phyloP scores from a whole-genome alignment of 108 stramenopile genomes.

The Cyclotella kingstonii region DNA sequence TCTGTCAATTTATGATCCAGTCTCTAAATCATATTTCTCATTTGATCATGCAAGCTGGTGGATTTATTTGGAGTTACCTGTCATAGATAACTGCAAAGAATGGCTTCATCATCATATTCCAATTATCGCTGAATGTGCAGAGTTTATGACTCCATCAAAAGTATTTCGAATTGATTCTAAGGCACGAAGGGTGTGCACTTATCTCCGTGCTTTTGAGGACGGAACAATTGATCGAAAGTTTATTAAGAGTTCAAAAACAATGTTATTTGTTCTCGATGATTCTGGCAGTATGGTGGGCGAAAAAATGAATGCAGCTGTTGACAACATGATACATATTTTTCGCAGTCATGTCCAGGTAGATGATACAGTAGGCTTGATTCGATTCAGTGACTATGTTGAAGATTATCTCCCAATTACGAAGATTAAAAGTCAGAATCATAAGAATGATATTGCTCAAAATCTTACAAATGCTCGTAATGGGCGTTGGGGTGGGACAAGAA shows the following conservation, averaged over 20 bases:
- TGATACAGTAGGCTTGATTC: slow-evolving; percentile 19
- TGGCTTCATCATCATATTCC: slow-evolving; percentile 21
- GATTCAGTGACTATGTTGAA: slow-evolving; percentile 7
- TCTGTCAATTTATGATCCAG: too few relatives aligned
- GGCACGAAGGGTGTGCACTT: slow-evolving; percentile 19
- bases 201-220: slow-evolving; percentile 26
- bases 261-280: slow-evolving; percentile 23
- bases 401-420: slow-evolving; percentile 10
- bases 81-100: not conserved
- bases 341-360: slow-evolving; percentile 20
- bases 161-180: slow-evolving; percentile 18
- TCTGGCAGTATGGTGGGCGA: slow-evolving; percentile 27
- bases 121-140: slow-evolving; percentile 7
- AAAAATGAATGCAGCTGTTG: slow-evolving; percentile 22
- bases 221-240: slow-evolving; percentile 31
- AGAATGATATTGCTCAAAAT: not conserved
- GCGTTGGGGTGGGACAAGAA: slow-evolving; percentile 13
- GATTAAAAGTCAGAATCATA: slow-evolving; percentile 1
- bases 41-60: too few relatives aligned
- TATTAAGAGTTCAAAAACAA: slow-evolving; percentile 2
- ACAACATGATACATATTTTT: slow-evolving; percentile 21
- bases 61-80: too few relatives aligned
- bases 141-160: slow-evolving; percentile 5
- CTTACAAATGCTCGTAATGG: slow-evolving; percentile 5
- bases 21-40: too few relatives aligned